Conservation (phyloP, 129 eudicot species). For the Scalesia atractyloides region DNA sequence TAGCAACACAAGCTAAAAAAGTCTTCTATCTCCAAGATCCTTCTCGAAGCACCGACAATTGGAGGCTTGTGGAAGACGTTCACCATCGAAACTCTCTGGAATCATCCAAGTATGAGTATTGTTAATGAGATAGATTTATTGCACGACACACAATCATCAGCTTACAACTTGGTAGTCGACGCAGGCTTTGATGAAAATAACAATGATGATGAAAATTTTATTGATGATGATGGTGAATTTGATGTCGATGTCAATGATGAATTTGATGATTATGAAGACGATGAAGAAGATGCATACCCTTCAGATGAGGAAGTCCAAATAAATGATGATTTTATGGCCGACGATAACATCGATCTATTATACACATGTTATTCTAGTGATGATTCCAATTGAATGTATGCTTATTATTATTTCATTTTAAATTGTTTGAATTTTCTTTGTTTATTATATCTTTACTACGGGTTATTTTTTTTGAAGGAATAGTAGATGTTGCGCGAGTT, state of each 20-base stretch:
- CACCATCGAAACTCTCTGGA: background rate
- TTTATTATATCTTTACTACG: background rate
- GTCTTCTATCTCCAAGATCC: background rate
- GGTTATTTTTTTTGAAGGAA: background rate
- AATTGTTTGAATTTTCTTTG: background rate
- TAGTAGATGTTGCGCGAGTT: background rate
- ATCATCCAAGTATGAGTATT: background rate
- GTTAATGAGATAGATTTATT: background rate
- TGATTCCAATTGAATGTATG: background rate
- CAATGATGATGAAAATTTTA: background rate
- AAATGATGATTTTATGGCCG: background rate
- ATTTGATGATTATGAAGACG: background rate
- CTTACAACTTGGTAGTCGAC: too few relatives aligned
- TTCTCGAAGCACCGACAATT: background rate
- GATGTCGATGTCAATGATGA: background rate
- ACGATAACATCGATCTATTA: background rate
- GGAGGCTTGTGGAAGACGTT: slow-evolving; percentile 6
- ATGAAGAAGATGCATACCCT: background rate
- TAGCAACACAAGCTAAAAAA: slow-evolving; percentile 5
- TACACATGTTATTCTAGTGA: background rate
- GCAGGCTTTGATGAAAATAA: too few relatives aligned
- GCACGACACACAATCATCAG: too few relatives aligned
- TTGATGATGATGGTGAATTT: background rate
- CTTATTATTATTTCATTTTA: background rate
- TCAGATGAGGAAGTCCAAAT: background rate